These are phyloP conservation scores for Cutaneotrichosporon dermatis DNA, from an alignment of 1,284 basidiomycete genomes.

Conservation along the genomic window DNA sequence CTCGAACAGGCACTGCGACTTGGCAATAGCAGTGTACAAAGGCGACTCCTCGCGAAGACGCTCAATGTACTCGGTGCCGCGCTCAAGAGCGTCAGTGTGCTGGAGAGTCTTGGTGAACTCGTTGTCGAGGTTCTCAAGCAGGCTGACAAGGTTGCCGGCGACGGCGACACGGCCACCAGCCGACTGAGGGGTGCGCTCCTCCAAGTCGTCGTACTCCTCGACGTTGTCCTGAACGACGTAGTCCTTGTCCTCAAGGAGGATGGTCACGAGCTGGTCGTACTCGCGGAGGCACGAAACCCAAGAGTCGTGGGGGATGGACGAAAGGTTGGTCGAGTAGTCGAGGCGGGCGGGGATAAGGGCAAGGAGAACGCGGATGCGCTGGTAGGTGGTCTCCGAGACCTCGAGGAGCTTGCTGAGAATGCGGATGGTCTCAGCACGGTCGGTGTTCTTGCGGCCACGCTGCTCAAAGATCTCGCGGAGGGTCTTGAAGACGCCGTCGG, in stretches of 20 bases:
- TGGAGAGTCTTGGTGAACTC: slow-evolving; percentile 98
- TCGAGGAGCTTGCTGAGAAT: slow-evolving; percentile 84
- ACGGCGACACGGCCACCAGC: slow-evolving; percentile 53
- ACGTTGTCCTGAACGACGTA: slow-evolving; percentile 80
- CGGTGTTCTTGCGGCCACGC: slow-evolving; percentile 97
- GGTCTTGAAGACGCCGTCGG: slow-evolving; percentile 90
- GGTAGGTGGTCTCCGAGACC: slow-evolving; percentile 80
- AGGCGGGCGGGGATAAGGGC: slow-evolving; percentile 92
- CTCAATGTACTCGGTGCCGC: slow-evolving; percentile 93
- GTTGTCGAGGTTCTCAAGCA: slow-evolving; percentile 94
- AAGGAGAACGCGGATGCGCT: slow-evolving; percentile 88
- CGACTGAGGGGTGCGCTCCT: slow-evolving; percentile 70
- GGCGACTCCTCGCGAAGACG: slow-evolving; percentile 91
- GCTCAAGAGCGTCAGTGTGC: slow-evolving; percentile 89
- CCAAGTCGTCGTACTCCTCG: slow-evolving; percentile 87
- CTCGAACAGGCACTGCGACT: slow-evolving; percentile 88
- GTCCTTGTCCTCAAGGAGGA: slow-evolving; percentile 62
- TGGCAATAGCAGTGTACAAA: slow-evolving; percentile 88
- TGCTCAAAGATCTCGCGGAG: slow-evolving; percentile 89
- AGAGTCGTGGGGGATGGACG: slow-evolving; percentile 85
- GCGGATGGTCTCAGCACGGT: slow-evolving; percentile 88
- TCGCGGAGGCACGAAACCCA: slow-evolving; percentile 85
- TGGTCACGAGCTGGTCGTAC: slow-evolving; percentile 77
- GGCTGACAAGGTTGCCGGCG: slow-evolving; percentile 86
- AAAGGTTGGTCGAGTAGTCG: slow-evolving; percentile 64